Evolutionary conservation across 768 basidiomycete genomes (phyloP), one percentile per base, ranked within the genome.

Genomic region (Phanerochaete sordida): DNA sequence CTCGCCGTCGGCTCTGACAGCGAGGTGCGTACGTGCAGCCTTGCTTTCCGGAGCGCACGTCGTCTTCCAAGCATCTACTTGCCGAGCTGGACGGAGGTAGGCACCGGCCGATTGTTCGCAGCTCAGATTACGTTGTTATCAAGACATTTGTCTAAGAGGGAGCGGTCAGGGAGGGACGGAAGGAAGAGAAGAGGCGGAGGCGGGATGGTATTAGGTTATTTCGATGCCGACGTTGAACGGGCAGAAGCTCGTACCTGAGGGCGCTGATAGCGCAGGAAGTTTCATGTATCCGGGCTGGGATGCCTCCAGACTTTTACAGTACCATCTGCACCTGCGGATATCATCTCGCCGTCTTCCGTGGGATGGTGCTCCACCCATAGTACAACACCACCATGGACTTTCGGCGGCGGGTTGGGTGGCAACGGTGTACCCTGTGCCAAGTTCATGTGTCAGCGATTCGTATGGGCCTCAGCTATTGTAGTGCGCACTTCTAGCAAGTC

Each of bases 301-400:
- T 83, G 75, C 65, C 81, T 78, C 95, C 95, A 98, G 16, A 98
- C 85, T 72, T 95, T 96, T 58, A 90, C 89, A 8, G 87, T 89
- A 19, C 95, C 95, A 70, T 98, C 95, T 21, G 91, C 89, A 67
- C 93, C 92, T 1, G 93, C 87, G 2, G 94, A 95, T 46, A 95
- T 74, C 82, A 97, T 83, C 72, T 97, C 93, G 19, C 84, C 84
- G 6, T 84, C 79, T 57, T 93, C 88, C 23, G 77, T 81, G 8
- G 93, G 94, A 73, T 95, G 91, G 65, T 93, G 85, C 74, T 95
- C 93, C 1, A 91, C 86, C 93, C 95, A 97, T 12, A 91, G 92
- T 52, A 97, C 86, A 28, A 91, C 81, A 70, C 91, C 93, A 43
- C 86, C 78, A 69, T 98, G 96, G 1, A 83, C 84, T 68, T 86